Evolutionary conservation across 2,329 filamentous ascomycete species (phyloP), one percentile per base, ranked within the genome.

Genomic region (Alternaria sp.): DNA sequence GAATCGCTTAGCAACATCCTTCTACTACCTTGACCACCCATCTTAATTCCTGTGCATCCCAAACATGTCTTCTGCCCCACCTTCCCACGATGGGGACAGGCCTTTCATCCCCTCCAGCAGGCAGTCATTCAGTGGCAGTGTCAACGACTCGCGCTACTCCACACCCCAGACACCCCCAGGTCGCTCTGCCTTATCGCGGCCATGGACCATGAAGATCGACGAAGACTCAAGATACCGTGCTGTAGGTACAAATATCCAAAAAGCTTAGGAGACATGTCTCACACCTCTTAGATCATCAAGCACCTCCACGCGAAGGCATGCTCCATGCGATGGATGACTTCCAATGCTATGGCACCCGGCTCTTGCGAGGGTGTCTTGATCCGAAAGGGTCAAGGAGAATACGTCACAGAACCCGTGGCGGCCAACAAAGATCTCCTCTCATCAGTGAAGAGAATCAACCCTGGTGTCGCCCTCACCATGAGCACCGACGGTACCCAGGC

Each of bases 301-400:
- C 69, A 71, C 48, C 62, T 75, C 9, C 51, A 72, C 40, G 66
- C 64, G 8, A 72, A 69, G 41, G 63, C 66, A 56, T 63, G 58
- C 39, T 66, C 66, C 2, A 67, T 69, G 66, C 54, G 63, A 37
- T 68, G 66, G 68, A 67, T 70, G 58, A 65, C 66, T 26, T 28
- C 58, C 7, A 63, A 51, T 28, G 51, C 59, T 7, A 49, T 57
- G 0, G 46, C 59, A 31, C 57, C 67, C 1, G 60, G 63, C 10
- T 56, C 57, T 11, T 66, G 58, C 51, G 61, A 93, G 74, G 91
- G 91, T 64, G 89, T 92, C 28, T 78, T 93, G 21, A 79, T 93
- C 46, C 85, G 90, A 63, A 92, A 91, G 71, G 74, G 82, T 17
- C 84, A 84, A 62, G 88, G 88, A 21, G 83, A 86, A 57, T 93